Percentiles rank a stretch among this genome's conserved stretches.
Evolutionary conservation across 1,139 yeast species (phyloP).

Genomic region (Lodderomyces theae): DNA sequence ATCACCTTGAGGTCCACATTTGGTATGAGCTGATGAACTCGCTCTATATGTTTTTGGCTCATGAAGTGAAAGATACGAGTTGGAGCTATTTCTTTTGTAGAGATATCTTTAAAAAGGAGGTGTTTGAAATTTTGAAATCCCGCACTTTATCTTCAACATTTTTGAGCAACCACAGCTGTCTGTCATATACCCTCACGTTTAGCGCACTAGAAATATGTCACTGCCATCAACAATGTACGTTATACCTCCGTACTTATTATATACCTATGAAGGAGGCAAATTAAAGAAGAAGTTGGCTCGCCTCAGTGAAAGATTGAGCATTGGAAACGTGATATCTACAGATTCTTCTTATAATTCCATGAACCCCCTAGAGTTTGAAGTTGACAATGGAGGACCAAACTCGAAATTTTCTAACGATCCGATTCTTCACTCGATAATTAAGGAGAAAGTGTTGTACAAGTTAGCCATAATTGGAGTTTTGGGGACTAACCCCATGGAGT

Average conservation of each 20-base stretch:
- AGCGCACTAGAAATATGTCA: not conserved
- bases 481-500: conserved; percentile 35
- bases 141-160: not conserved
- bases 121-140: not conserved
- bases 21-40: conserved; percentile 43
- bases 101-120: no score
- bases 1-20: conserved; percentile 51
- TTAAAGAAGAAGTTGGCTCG: conserved; percentile 26
- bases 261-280: conserved; percentile 36
- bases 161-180: no score
- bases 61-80: conserved; percentile 24
- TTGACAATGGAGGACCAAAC: not conserved
- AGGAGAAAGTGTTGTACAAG: conserved; percentile 36
- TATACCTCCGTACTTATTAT: conserved; percentile 45
- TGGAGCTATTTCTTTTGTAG: no score
- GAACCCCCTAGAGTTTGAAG: not conserved
- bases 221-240: conserved; percentile 23
- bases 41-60: conserved; percentile 42
- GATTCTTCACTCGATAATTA: conserved; percentile 31
- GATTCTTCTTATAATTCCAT: conserved; percentile 25
- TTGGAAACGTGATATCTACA: conserved; percentile 26
- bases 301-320: conserved; percentile 26
- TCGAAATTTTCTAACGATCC: conserved; percentile 31
- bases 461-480: conserved; percentile 37
- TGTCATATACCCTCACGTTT: no score